These are phyloP conservation scores for Orychophragmus violaceus DNA, from an alignment of 345 rosid species.

Conservation along the genomic window DNA sequence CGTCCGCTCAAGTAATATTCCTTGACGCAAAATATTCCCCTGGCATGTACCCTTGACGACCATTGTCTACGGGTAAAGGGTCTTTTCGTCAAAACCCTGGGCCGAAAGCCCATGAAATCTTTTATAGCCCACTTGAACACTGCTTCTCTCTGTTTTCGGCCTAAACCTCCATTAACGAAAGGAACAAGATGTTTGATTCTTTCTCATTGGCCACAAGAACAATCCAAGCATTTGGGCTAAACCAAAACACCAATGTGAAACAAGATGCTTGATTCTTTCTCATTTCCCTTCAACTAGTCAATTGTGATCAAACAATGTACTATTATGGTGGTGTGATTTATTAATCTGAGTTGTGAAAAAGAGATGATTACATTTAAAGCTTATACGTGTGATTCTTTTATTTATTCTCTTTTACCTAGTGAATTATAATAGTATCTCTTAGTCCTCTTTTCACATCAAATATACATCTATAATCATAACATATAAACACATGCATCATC, in stretches of 20 bases:
- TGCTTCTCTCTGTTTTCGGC: neutral
- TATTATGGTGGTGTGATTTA: neutral
- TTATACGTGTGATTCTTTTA: too few species aligned
- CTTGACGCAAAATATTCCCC: conserved; percentile 23
- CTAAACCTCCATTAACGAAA: conserved; percentile 11
- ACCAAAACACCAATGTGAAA: neutral
- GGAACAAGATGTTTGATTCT: conserved; percentile 44
- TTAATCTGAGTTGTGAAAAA: too few species aligned
- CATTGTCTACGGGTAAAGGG: neutral
- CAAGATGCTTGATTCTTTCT: neutral
- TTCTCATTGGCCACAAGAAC: conserved; percentile 58
- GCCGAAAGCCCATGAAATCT: neutral
- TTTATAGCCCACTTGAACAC: neutral
- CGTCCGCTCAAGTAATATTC: conserved; percentile 31
- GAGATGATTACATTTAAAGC: too few species aligned
- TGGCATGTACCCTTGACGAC: conserved; percentile 16
- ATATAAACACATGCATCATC: neutral
- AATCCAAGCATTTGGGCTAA: conserved; percentile 60
- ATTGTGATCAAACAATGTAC: neutral
- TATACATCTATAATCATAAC: too few species aligned
- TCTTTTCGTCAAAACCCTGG: neutral
- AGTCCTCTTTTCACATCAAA: neutral
- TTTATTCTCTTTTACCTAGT: too few species aligned
- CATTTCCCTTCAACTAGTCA: neutral
- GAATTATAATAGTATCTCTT: neutral